A percentile compares a stretch with the other conserved stretches of the same genome.
Evolutionary conservation across 768 basidiomycete genomes (phyloP).

Genomic region (Flagelloscypha sp.): DNA sequence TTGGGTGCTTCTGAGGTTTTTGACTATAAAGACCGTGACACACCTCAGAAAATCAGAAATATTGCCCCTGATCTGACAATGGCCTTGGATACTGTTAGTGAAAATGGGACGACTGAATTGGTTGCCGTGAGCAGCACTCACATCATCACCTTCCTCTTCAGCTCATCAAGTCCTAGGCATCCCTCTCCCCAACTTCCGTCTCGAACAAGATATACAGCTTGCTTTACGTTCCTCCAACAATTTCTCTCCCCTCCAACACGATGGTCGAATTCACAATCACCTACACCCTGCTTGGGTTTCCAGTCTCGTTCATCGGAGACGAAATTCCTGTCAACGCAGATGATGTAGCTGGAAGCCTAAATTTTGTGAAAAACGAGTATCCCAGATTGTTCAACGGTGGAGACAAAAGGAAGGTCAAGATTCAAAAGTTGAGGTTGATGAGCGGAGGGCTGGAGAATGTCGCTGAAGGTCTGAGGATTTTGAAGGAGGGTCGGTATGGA

Average conservation of each 20-base stretch:
- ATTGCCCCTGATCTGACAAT: background rate
- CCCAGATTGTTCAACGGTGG: slow-evolving; percentile 1
- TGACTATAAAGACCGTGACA: slow-evolving; percentile 3
- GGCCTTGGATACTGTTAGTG: slow-evolving; percentile 1
- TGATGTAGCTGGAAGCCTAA: background rate
- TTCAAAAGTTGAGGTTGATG: background rate
- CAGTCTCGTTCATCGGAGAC: background rate
- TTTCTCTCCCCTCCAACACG: background rate
- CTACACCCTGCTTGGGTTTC: background rate
- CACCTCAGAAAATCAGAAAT: background rate
- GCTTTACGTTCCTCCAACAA: too few relatives aligned
- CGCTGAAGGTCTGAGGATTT: slow-evolving; percentile 1
- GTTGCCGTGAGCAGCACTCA: too few relatives aligned
- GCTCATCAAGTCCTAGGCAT: too few relatives aligned
- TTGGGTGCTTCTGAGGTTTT: slow-evolving; percentile 5
- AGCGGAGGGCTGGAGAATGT: slow-evolving; percentile 2
- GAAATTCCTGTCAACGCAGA: background rate
- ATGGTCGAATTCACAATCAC: background rate
- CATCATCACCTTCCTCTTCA: too few relatives aligned
- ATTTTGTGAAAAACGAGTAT: background rate
- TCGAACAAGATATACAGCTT: too few relatives aligned
- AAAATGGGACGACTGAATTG: too few relatives aligned
- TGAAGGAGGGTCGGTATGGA: slow-evolving; percentile 4
- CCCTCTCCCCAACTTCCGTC: too few relatives aligned
- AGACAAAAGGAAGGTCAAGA: background rate